A percentile compares a stretch with the other conserved stretches of the same genome.
Evolutionary conservation across 495 filamentous ascomycete genomes (phyloP).

Genomic region (Aspergillus bridgeri): DNA sequence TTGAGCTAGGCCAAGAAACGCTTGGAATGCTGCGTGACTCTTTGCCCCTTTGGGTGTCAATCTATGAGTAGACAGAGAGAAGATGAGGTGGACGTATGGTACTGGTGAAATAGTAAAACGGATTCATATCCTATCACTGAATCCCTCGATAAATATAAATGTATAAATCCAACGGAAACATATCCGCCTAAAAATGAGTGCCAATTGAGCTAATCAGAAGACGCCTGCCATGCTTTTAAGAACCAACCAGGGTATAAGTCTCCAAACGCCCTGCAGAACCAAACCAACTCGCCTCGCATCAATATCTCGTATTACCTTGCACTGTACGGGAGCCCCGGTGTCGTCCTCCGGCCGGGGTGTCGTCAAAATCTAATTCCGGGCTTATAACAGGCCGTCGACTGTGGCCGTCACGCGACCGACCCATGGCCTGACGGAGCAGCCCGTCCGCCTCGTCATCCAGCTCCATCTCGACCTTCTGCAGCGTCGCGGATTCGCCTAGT

Average conservation of each 20-base stretch:
- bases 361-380: conserved; percentile 20
- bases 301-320: conserved; percentile 21
- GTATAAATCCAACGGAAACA: too few relatives aligned
- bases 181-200: too few relatives aligned
- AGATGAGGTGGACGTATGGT: too few relatives aligned
- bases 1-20: not conserved
- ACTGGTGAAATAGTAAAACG: not conserved
- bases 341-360: conserved; percentile 21
- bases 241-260: not conserved
- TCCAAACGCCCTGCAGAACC: conserved; percentile 1
- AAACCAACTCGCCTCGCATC: not conserved
- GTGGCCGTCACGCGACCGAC: conserved; percentile 32
- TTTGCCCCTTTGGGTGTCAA: not conserved
- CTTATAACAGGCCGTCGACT: conserved; percentile 17
- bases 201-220: not conserved
- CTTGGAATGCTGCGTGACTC: not conserved
- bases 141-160: too few relatives aligned
- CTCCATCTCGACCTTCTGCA: conserved; percentile 42
- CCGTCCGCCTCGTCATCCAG: conserved; percentile 41
- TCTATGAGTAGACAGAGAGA: too few relatives aligned
- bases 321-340: conserved; percentile 20
- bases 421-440: conserved; percentile 34
- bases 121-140: too few relatives aligned
- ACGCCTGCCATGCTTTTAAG: not conserved
- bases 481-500: conserved; percentile 7